phyloP scores from a whole-genome alignment of 441 rosid species.

The Erodium moschatum region DNA sequence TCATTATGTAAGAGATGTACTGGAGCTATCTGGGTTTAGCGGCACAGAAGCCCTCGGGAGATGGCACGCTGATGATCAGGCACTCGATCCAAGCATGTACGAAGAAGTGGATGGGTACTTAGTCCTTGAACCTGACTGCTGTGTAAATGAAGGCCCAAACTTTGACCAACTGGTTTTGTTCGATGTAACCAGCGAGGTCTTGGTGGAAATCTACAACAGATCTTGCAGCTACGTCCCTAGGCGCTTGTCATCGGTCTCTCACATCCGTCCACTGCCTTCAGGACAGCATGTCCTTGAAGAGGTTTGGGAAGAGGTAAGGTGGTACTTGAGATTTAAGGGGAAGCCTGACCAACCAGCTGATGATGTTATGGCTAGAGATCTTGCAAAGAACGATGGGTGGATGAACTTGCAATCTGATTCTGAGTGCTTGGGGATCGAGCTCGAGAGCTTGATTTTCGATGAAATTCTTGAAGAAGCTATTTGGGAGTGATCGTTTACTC shows the following conservation, averaged over 20 bases:
- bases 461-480: slow-evolving; percentile 59
- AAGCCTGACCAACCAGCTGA: slow-evolving; percentile 35
- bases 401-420: slow-evolving; percentile 68
- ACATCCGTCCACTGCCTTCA: slow-evolving; percentile 45
- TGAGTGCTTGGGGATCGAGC: slow-evolving; percentile 61
- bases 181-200: slow-evolving; percentile 60
- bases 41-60: slow-evolving; percentile 40
- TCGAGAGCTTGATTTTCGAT: slow-evolving; percentile 62
- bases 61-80: slow-evolving; percentile 65
- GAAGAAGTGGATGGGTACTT: slow-evolving; percentile 46
- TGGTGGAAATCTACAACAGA: slow-evolving; percentile 49
- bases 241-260: slow-evolving; percentile 44
- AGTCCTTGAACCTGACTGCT: slow-evolving; percentile 37
- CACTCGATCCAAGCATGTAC: slow-evolving; percentile 45
- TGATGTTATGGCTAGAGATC: slow-evolving; percentile 39
- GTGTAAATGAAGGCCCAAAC: slow-evolving; percentile 28
- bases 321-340: slow-evolving; percentile 40
- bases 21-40: slow-evolving; percentile 61
- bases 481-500: neutral
- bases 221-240: slow-evolving; percentile 47
- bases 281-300: slow-evolving; percentile 53
- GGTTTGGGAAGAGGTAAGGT: slow-evolving; percentile 56
- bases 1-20: slow-evolving; percentile 63
- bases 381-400: slow-evolving; percentile 53
- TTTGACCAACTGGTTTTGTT: slow-evolving; percentile 48